phyloP scores from a whole-genome alignment of 164 flowering plant genomes.

The Annona cherimola region DNA sequence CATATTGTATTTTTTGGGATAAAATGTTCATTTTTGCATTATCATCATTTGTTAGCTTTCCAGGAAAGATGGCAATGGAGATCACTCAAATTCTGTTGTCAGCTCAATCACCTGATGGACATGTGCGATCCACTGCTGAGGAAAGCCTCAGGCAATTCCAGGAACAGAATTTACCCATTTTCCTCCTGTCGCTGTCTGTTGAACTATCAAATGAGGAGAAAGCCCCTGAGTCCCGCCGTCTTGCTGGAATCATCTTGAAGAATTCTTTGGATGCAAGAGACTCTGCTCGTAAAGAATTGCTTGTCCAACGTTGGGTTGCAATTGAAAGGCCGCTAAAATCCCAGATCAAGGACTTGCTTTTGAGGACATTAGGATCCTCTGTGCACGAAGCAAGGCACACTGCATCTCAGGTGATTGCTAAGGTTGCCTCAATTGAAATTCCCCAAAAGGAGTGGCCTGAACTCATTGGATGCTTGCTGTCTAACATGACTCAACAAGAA shows the following conservation, averaged over 20 bases:
- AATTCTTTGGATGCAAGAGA: conserved; percentile 80
- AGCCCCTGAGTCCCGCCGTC: conserved; percentile 58
- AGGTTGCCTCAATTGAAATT: conserved; percentile 65
- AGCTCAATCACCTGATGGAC: conserved; percentile 71
- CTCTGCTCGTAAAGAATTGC: conserved; percentile 42
- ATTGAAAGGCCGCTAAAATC: conserved; percentile 43
- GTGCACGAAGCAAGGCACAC: conserved; percentile 65
- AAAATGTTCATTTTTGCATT: not conserved
- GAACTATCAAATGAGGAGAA: conserved; percentile 71
- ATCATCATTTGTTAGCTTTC: not conserved
- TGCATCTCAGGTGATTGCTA: conserved; percentile 68
- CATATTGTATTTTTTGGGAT: too few relatives aligned
- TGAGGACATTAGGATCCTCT: conserved; percentile 57
- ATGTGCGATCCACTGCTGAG: conserved; percentile 59
- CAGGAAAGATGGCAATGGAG: conserved; percentile 55
- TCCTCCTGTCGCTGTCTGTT: conserved; percentile 54
- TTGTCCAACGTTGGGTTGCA: conserved; percentile 57
- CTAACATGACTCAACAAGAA: conserved; percentile 65
- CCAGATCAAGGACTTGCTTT: conserved; percentile 54
- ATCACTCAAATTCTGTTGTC: conserved; percentile 61
- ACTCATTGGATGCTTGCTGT: conserved; percentile 47
- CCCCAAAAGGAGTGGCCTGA: conserved; percentile 77
- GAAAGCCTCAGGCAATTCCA: conserved; percentile 52
- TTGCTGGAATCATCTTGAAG: conserved; percentile 81
- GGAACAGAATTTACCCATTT: conserved; percentile 57